Evolutionary conservation across 2,329 filamentous ascomycete species (phyloP), one percentile per base, ranked within the genome.

Genomic region (Amauroascus verrucosus): DNA sequence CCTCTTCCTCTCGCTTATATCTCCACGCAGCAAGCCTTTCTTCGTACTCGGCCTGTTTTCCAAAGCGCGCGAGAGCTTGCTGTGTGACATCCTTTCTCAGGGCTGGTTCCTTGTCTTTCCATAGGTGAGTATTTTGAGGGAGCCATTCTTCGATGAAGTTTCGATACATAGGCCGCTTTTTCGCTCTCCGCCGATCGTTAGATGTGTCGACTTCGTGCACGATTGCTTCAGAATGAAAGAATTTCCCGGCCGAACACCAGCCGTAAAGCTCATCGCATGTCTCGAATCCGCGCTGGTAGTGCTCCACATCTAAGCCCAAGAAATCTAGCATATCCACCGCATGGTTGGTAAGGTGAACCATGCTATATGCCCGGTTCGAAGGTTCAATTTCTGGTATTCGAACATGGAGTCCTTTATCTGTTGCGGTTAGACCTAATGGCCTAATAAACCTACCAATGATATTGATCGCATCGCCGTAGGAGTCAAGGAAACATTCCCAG

Each of bases 131-230:
- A 37, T 53, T 33, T 37, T 20, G 7, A 16, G 41, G 38, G 6
- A 46, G 7, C 50, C 50, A 53, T 26, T 32, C 32, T 35, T 53
- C 50, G 20, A 45, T 24, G 20, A 53, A 53, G n/a, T 45, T 53
- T 28, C n/a, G 38, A 37, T 47, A 53, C 50, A 53, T 53, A 5
- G 16, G 9, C 28, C 50, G 33, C 41, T 46, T 53, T 20, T n/a
- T 53, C 38, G 14, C 37, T 33, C 50, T 44, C 28, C 47, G 50
- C 14, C 50, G 50, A 18, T 53, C 50, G 24, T 47, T 47, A 3
- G 50, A 20, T 11, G 50, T 46, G 6, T 51, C 22, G 6, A 24
- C 26, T 6, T 35, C 18, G 6, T 3, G 3, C 38, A 6, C 13
- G n/a, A 46, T 6, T 7, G 50, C 38, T 4, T 11, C 2, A 6